phyloP scores from a whole-genome alignment of 1,139 yeast genomes.

The Lodderomyces pseudojiufengensis region DNA sequence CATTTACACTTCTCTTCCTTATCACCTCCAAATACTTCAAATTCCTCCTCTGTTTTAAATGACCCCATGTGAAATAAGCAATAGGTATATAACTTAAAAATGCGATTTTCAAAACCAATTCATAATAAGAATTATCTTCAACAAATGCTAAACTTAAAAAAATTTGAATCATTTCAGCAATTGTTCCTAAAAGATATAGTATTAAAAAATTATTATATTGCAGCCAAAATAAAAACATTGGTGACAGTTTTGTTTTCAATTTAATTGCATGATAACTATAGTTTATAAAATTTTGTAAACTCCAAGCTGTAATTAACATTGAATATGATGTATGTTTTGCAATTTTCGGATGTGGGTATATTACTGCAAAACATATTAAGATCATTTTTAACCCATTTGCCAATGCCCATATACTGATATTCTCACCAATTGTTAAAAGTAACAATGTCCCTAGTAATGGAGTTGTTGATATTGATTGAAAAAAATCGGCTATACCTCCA shows the following conservation, averaged over 20 bases:
- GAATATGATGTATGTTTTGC: conserved; percentile 51
- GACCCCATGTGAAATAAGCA: conserved; percentile 35
- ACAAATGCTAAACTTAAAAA: conserved; percentile 49
- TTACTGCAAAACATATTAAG: conserved; percentile 44
- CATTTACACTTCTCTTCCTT: conserved; percentile 13
- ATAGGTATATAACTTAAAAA: conserved; percentile 36
- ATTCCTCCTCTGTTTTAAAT: conserved; percentile 23
- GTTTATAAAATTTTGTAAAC: conserved; percentile 39
- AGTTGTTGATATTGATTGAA: conserved; percentile 40
- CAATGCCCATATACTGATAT: conserved; percentile 27
- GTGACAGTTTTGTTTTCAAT: conserved; percentile 37
- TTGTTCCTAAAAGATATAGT: conserved; percentile 42
- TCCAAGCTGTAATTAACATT: conserved; percentile 44
- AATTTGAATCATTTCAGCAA: conserved; percentile 51
- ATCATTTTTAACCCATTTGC: conserved; percentile 32
- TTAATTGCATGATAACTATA: conserved; percentile 47
- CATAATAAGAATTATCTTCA: conserved; percentile 30
- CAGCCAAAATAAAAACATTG: conserved; percentile 31
- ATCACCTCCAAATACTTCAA: conserved; percentile 23
- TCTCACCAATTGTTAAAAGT: conserved; percentile 16
- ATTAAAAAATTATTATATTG: conserved; percentile 40
- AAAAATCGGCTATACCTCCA: conserved; percentile 67
- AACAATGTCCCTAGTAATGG: conserved; percentile 30
- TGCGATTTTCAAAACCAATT: conserved; percentile 22
- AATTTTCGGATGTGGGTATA: conserved; percentile 45